A percentile compares a stretch with the other conserved stretches of the same genome.
Conservation (phyloP, 78 protist genomes). For the Ministeria vibrans region DNA sequence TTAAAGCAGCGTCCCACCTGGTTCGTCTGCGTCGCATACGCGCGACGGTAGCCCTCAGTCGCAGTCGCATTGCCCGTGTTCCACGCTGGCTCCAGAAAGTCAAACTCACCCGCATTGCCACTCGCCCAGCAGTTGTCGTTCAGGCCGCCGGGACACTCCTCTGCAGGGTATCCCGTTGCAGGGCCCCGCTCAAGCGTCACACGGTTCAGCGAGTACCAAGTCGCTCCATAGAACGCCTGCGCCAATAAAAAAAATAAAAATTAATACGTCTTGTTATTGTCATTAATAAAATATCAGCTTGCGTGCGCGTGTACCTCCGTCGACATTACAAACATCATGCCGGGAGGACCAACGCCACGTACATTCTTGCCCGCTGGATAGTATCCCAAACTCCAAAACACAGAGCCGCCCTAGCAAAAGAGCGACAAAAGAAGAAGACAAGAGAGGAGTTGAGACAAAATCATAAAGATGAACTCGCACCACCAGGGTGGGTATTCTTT, state of each 20-base stretch:
- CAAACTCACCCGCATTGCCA: conserved; percentile 25
- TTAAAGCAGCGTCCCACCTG: conserved; percentile 17
- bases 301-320: neutral
- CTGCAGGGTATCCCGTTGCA: conserved; percentile 6
- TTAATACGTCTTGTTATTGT: neutral
- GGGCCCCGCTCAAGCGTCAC: conserved; percentile 25
- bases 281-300: conserved; percentile 18
- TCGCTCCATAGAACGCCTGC: too few relatives aligned
- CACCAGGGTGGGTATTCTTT: too few relatives aligned
- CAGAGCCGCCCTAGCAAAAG: conserved; percentile 14
- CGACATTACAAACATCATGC: conserved; percentile 4
- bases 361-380: conserved; percentile 29
- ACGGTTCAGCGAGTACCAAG: neutral
- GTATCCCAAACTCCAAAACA: conserved; percentile 1
- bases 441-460: too few relatives aligned
- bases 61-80: neutral
- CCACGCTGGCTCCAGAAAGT: conserved; percentile 23
- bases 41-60: conserved; percentile 12
- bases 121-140: conserved; percentile 18
- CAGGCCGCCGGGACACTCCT: neutral
- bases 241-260: neutral
- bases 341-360: neutral
- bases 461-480: too few relatives aligned
- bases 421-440: too few relatives aligned
- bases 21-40: conserved; percentile 18